Evolutionary conservation across 257 asterid species (phyloP), one percentile per base, ranked within the genome.

Genomic region (Buddleja alternifolia): DNA sequence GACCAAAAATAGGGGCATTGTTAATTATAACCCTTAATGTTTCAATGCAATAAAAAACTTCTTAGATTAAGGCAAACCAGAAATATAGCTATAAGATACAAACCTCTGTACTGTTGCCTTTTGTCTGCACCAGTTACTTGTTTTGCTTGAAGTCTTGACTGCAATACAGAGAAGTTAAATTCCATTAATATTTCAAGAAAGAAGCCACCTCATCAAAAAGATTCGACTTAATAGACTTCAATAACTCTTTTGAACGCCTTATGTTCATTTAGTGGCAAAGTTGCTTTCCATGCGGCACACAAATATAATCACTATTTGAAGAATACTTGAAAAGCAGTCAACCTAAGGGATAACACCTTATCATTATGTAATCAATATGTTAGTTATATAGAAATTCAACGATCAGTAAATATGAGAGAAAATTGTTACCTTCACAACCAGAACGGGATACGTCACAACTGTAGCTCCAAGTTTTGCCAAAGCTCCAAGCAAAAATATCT

Each of bases 381-480:
- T 67, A 39, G 24, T 53, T 36, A 21, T 32, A 19, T 42, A 39
- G 19, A 74, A 57, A 37, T 40, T 12, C 36, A 21, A 23, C 16
- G 25, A 53, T 45, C 62, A 37, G 20, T 16, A 42, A 69, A 50
- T 15, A 63, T 44, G 40, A 63, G 61, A 59, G 46, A 61, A 10
- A 17, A 50, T 15, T 17, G 44, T 67, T 80, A 90, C 99, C 97
- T 90, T 94, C 69, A 94, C 94, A 70, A 94, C 99, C 39, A 88
- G 86, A 78, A 91, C 84, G 67, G 99, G 99, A 78, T 94, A 94
- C 50, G 99, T 94, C 23, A 84, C 82, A 41, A 94, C 86, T n/a
- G 99, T 94, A 41, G 97, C 99, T 70, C 99, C 99, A 71, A 94
- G 96, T 86, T 94, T 94, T 61, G 99, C 99, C 83, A 91, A 63